Evolutionary conservation across 306 rosid species (phyloP).

Genomic region (Begonia masoniana): DNA sequence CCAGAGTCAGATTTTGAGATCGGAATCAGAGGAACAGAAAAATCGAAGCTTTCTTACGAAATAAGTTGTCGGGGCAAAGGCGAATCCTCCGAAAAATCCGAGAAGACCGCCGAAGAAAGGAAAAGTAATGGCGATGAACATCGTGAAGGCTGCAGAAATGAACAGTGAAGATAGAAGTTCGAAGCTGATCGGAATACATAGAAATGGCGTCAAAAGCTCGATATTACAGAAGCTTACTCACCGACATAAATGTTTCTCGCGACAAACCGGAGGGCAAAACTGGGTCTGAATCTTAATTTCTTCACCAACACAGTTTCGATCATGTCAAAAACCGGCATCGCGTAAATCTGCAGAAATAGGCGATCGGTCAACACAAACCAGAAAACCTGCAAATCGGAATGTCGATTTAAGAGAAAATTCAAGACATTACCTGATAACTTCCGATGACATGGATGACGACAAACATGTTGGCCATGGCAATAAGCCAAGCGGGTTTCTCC

Average conservation of each 20-base stretch:
- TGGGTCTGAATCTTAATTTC: constrained; percentile 48
- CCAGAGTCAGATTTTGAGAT: not conserved
- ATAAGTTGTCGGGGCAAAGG: constrained; percentile 82
- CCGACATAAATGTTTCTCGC: constrained; percentile 59
- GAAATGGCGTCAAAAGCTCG: not conserved
- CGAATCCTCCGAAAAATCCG: constrained; percentile 77
- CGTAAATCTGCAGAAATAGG: constrained; percentile 39
- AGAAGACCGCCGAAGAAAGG: constrained; percentile 73
- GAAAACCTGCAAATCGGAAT: not conserved
- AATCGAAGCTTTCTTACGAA: constrained; percentile 32
- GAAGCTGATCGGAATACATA: not conserved
- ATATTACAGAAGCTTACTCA: constrained; percentile 19
- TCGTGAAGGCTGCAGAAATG: constrained; percentile 46
- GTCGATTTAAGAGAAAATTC: not conserved
- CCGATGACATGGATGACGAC: constrained; percentile 91
- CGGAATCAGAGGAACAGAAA: not conserved
- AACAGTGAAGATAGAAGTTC: not conserved
- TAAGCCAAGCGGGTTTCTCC: constrained; percentile 64
- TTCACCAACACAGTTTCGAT: constrained; percentile 67
- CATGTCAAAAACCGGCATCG: constrained; percentile 96
- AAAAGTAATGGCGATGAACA: constrained; percentile 59
- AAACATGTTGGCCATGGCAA: constrained; percentile 72
- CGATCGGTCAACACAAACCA: not conserved
- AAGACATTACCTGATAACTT: constrained; percentile 65
- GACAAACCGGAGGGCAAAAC: constrained; percentile 38